A percentile compares a stretch with the other conserved stretches of the same genome.
These are phyloP conservation scores for Tylopilus plumbeoviolaceoides DNA, from an alignment of 768 basidiomycete genomes.

Conservation along the genomic window DNA sequence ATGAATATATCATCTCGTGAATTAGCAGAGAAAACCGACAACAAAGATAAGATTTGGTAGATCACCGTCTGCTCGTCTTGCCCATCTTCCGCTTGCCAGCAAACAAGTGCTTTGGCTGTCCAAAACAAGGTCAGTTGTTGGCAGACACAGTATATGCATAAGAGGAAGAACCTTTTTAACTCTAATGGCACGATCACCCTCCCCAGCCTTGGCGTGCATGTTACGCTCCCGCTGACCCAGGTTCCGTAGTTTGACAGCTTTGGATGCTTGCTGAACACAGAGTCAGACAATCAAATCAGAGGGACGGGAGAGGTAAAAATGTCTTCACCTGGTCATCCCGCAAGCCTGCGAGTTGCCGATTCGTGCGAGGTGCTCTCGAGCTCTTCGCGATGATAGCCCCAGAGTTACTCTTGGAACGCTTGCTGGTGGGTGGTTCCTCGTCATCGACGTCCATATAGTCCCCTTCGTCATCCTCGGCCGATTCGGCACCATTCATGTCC, in stretches of 20 bases:
- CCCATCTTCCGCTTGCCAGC: constrained; percentile 82
- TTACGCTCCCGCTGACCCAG: constrained; percentile 86
- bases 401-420: constrained; percentile 59
- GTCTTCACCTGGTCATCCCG: constrained; percentile 60
- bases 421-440: constrained; percentile 48
- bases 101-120: constrained; percentile 82
- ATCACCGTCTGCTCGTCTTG: constrained; percentile 74
- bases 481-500: constrained; percentile 52
- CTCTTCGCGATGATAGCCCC: constrained; percentile 49
- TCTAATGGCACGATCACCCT: constrained; percentile 78
- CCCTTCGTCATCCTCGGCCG: constrained; percentile 36
- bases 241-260: constrained; percentile 79
- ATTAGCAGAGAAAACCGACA: neutral
- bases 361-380: constrained; percentile 58
- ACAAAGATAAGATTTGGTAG: neutral
- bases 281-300: neutral
- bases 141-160: neutral
- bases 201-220: constrained; percentile 85
- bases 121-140: constrained; percentile 6
- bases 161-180: constrained; percentile 70
- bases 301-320: neutral
- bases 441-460: constrained; percentile 55
- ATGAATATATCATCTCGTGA: neutral
- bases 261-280: constrained; percentile 61
- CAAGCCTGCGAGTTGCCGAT: constrained; percentile 77